phyloP scores from a whole-genome alignment of 139 green algal genomes.

The Closterium sp. region DNA sequence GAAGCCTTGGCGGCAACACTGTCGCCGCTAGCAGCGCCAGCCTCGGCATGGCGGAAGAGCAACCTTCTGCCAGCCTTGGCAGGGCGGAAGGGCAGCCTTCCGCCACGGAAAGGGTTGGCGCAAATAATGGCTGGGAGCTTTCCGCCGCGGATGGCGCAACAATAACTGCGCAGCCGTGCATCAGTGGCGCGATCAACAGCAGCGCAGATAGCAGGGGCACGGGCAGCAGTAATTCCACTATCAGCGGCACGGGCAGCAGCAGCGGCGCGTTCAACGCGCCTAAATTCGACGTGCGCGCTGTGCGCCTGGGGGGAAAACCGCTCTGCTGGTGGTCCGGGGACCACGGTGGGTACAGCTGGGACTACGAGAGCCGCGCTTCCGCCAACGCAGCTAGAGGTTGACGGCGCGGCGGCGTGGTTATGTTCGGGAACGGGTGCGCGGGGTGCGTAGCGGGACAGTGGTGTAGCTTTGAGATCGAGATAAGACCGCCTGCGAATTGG shows the following conservation, averaged over 20 bases:
- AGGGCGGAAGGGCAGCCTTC: too few relatives aligned
- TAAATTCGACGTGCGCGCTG: neutral
- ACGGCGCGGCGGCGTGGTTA: neutral
- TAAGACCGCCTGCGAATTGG: neutral
- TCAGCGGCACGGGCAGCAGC: too few relatives aligned
- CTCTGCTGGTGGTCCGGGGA: neutral
- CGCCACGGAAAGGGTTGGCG: too few relatives aligned
- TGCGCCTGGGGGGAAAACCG: neutral
- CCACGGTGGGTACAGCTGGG: neutral
- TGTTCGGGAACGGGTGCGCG: neutral
- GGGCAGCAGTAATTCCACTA: too few relatives aligned
- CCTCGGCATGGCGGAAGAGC: too few relatives aligned
- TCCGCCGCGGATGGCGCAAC: neutral
- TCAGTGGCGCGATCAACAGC: neutral
- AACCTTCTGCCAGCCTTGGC: too few relatives aligned
- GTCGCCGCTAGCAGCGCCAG: too few relatives aligned
- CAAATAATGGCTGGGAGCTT: too few relatives aligned
- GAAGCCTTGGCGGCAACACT: too few relatives aligned
- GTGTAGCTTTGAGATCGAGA: neutral
- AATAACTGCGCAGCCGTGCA: neutral
- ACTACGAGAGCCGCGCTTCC: too few relatives aligned
- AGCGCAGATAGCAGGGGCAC: too few relatives aligned
- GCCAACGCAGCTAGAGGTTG: neutral
- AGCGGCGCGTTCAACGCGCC: too few relatives aligned
- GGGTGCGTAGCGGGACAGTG: neutral